Evolutionary conservation across 139 green algal genomes (phyloP), one percentile per base, ranked within the genome.

Genomic region (Coelastrella sp.): DNA sequence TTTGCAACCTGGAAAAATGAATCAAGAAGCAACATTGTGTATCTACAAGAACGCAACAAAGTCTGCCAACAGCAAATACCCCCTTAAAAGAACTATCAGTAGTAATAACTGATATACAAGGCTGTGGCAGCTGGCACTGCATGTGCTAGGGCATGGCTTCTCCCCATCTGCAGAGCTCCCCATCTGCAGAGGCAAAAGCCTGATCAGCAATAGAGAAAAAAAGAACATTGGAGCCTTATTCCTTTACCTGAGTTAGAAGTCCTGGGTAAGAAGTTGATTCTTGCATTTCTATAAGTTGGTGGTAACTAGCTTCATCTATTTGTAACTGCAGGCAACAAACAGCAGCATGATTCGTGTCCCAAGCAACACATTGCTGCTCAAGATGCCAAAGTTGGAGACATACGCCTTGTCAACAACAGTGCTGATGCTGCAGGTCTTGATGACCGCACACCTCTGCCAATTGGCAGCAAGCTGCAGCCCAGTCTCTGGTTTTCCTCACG

Each of bases 231-330:
- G 3, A 49, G 35, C 63, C 11, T 15, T 70, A 5, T 1, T 76
- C 15, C 19, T 68, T 75, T 24, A 75, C 85, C 85, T 90, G 85
- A 17, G 85, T 90, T 11, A 84, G 74, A 56, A 90, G 25, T 20
- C 73, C 73, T 0, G 85, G 85, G 25, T 90, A 90, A 15, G 85
- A 90, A 20, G 59, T 90, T 6, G 85, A 90, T 19, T 83, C 73
- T 24, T 83, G 74, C 73, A 81, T 75, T 60, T 90, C 85, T 27
- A 84, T 58, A 11, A 90, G 58, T 25, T 81, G 68, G 49, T 78
- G 85, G 59, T 90, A 90, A 58, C 74, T 90, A 73, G 49, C 14
- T 35, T 75, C 74, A 15, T 90, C 74, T 78, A 90, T 90, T 8
- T 66, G 22, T 76, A 90, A 20, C 85, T 85, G 85, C 84, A 89